Evolutionary conservation across 2,329 filamentous ascomycete species (phyloP).

Genomic region (Aureobasidium uvarum): DNA sequence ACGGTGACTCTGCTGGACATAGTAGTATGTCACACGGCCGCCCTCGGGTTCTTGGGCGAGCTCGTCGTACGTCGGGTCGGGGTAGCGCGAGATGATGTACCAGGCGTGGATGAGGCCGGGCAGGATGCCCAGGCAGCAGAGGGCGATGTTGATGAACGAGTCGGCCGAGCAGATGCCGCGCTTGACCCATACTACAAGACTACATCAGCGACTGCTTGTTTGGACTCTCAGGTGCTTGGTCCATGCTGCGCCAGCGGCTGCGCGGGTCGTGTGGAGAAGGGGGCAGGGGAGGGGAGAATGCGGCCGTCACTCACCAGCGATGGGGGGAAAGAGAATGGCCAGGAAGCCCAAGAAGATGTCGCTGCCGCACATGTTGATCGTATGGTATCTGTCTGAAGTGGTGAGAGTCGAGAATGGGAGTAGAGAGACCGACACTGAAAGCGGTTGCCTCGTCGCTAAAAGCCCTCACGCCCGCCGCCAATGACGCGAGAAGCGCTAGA

Average conservation of each 20-base stretch:
- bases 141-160: constrained; percentile 90
- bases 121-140: constrained; percentile 62
- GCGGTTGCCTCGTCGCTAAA: constrained; percentile 17
- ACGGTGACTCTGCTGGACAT: constrained; percentile 48
- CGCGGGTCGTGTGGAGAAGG: constrained; percentile 14
- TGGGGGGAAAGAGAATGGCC: constrained; percentile 60
- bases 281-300: background rate
- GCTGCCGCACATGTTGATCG: constrained; percentile 55
- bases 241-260: constrained; percentile 15
- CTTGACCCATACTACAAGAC: constrained; percentile 84
- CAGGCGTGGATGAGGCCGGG: constrained; percentile 91
- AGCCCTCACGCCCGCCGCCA: constrained; percentile 4
- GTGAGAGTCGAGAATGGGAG: background rate
- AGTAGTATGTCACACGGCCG: constrained; percentile 70
- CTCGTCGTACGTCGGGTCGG: constrained; percentile 65
- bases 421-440: constrained; percentile 7
- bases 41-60: constrained; percentile 62
- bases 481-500: constrained; percentile 12
- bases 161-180: constrained; percentile 88
- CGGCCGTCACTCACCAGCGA: constrained; percentile 50
- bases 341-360: constrained; percentile 61
- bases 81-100: constrained; percentile 95
- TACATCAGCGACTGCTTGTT: constrained; percentile 36
- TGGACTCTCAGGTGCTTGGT: background rate
- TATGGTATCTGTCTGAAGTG: background rate